phyloP scores from a whole-genome alignment of 768 basidiomycete genomes.

The Kwoniella dendrophila region DNA sequence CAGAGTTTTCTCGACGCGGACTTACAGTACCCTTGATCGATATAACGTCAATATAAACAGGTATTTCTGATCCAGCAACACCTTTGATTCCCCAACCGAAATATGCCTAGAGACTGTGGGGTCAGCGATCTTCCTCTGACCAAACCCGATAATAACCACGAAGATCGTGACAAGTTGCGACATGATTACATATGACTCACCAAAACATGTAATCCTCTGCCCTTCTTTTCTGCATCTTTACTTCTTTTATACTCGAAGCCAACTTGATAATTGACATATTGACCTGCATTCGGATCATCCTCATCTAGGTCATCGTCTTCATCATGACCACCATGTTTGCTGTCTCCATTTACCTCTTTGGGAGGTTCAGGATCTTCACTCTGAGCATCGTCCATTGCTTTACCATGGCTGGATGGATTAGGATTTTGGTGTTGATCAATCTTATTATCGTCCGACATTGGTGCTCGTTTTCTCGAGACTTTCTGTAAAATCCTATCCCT shows the following conservation, averaged over 20 bases:
- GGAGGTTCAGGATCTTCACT: not conserved
- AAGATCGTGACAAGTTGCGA: not conserved
- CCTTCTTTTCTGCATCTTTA: slow-evolving; percentile 33
- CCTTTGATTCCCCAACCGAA: slow-evolving; percentile 55
- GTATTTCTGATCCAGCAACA: slow-evolving; percentile 50
- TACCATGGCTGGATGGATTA: not conserved
- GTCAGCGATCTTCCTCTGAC: not conserved
- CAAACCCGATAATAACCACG: too few relatives aligned
- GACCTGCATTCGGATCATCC: slow-evolving; percentile 45
- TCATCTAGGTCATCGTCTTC: slow-evolving; percentile 30
- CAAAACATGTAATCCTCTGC: slow-evolving; percentile 50
- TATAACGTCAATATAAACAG: slow-evolving; percentile 55
- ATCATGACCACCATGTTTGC: slow-evolving; percentile 20
- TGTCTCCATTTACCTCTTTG: slow-evolving; percentile 18
- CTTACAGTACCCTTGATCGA: slow-evolving; percentile 52
- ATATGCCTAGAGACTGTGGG: slow-evolving; percentile 32
- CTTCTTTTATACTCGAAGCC: slow-evolving; percentile 50
- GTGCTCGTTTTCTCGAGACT: slow-evolving; percentile 25
- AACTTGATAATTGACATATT: slow-evolving; percentile 55
- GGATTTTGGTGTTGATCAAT: not conserved
- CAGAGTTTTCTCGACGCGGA: not conserved
- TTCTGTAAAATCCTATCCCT: slow-evolving; percentile 38
- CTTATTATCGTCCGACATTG: slow-evolving; percentile 2
- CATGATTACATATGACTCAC: slow-evolving; percentile 22
- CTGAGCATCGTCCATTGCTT: not conserved